Percentiles rank a stretch among this genome's conserved stretches.
Evolutionary conservation across 495 filamentous ascomycete species (phyloP).

Genomic region (Venustampulla echinocandica): DNA sequence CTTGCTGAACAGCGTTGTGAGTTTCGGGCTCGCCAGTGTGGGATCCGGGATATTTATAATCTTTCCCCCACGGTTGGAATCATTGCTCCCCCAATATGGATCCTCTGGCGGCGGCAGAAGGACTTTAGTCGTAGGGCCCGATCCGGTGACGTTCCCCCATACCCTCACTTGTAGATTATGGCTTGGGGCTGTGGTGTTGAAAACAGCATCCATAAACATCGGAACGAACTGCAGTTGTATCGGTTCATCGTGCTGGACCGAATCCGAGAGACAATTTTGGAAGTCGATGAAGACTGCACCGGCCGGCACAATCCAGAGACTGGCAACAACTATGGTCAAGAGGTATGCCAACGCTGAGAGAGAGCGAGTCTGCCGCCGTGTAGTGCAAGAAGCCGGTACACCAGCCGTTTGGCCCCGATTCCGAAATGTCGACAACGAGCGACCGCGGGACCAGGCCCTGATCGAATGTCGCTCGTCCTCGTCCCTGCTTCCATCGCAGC

Average conservation of each 20-base stretch:
- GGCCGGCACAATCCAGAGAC: conserved; percentile 14
- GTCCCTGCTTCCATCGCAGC: background rate
- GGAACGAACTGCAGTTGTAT: conserved; percentile 74
- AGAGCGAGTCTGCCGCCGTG: background rate
- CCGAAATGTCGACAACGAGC: background rate
- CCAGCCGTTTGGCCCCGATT: background rate
- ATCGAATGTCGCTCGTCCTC: too few species aligned
- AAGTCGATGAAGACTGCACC: conserved; percentile 37
- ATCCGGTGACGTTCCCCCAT: conserved; percentile 84
- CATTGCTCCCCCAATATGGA: conserved; percentile 39
- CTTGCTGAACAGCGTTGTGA: conserved; percentile 59
- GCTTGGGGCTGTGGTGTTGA: conserved; percentile 50
- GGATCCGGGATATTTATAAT: conserved; percentile 52
- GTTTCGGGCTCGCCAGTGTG: conserved; percentile 42
- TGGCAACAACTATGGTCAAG: conserved; percentile 11
- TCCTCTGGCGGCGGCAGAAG: conserved; percentile 45
- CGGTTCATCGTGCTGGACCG: conserved; percentile 38
- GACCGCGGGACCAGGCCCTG: too few species aligned
- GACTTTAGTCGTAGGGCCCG: conserved; percentile 22
- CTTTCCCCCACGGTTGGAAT: conserved; percentile 46
- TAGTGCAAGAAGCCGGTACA: background rate
- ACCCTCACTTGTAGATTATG: conserved; percentile 71
- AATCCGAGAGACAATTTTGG: conserved; percentile 68
- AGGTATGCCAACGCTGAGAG: conserved; percentile 10
- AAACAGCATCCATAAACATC: conserved; percentile 58